Base-by-base conservation (phyloP, 805 yeast species). In the Wickerhamomyces strasburgensis region DNA sequence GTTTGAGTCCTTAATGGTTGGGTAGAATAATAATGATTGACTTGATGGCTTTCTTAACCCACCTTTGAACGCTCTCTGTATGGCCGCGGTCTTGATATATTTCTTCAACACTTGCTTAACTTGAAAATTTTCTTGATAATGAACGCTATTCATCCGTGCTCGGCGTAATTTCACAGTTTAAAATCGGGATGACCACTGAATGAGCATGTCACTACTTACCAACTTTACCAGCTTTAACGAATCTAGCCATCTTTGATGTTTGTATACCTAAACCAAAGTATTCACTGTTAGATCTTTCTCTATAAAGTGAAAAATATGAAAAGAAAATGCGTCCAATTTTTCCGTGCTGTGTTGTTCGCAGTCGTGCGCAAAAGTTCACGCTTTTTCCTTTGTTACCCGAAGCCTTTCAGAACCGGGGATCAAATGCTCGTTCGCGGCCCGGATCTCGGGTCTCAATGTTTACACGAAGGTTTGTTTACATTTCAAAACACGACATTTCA, bases 171-270 rank as follows among this genome's bases (percentile, higher is more conserved):
- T 10, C n/a, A n/a, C 19, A 19, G 6, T 17, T n/a, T 19, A 15
- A 18, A 28, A 29, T 24, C 6, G 7, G 19, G 18, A 14, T 14
- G n/a, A n/a, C n/a, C n/a, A n/a, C n/a, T n/a, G n/a, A n/a, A n/a
- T n/a, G n/a, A n/a, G n/a, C n/a, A n/a, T n/a, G n/a, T n/a, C n/a
- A n/a, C 39, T 75, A 81, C 93, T 70, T 81, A 83, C 90, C 56
- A 84, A 90, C 98, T 48, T 54, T 54, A 81, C 97, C 97, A 72
- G 98, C 85, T 80, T 90, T 93, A 76, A 93, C 82, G 84, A 93
- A 90, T 77, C 93, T 93, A 78, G 96, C 96, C 96, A 88, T 89
- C 74, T 65, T 62, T 42, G 49, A 38, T 36, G 38, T 39, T 32
- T 37, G 26, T 24, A 35, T 35, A 27, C 24, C 21, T 34, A 15